Percentiles rank a stretch among this genome's conserved stretches.
Evolutionary conservation across 306 rosid species (phyloP).

Genomic region (Astragalus membranaceus): DNA sequence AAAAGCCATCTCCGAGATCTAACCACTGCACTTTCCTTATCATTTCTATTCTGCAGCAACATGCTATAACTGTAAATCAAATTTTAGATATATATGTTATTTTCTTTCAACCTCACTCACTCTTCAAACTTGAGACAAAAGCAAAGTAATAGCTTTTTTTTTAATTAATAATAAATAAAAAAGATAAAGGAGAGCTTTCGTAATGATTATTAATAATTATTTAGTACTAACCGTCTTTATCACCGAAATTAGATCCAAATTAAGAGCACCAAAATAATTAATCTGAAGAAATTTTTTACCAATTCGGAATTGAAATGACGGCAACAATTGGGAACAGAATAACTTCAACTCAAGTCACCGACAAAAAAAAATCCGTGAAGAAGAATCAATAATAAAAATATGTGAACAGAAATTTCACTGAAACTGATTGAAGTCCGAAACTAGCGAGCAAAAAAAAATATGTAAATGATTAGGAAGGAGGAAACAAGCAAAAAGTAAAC

Average conservation of each 20-base stretch:
- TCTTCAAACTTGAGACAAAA: slow-evolving; percentile 16
- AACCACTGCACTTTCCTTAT: slow-evolving; percentile 16
- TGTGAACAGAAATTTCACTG: not conserved
- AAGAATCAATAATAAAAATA: not conserved
- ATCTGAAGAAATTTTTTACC: not conserved
- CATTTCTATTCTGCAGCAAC: not conserved
- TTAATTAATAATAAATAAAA: not conserved
- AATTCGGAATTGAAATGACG: not conserved
- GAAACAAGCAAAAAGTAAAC: not conserved
- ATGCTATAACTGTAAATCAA: slow-evolving; percentile 4
- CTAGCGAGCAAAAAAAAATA: not conserved
- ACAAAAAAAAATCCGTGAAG: slow-evolving; percentile 24
- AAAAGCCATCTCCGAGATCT: slow-evolving; percentile 30
- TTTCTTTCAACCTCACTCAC: slow-evolving; percentile 12
- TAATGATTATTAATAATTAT: slow-evolving; percentile 13
- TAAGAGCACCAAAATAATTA: not conserved
- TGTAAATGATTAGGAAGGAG: not conserved
- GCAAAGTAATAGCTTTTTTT: not conserved
- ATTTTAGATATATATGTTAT: not conserved
- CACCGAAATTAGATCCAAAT: slow-evolving; percentile 35
- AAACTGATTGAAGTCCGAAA: not conserved
- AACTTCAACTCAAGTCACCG: slow-evolving; percentile 32
- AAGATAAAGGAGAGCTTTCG: slow-evolving; percentile 11
- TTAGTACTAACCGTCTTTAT: not conserved
- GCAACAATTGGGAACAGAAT: too few relatives aligned